A percentile compares a stretch with the other conserved stretches of the same genome.
These are phyloP conservation scores for Pleurotus salmoneostramineus DNA, from an alignment of 768 basidiomycete species.

Conservation along the genomic window DNA sequence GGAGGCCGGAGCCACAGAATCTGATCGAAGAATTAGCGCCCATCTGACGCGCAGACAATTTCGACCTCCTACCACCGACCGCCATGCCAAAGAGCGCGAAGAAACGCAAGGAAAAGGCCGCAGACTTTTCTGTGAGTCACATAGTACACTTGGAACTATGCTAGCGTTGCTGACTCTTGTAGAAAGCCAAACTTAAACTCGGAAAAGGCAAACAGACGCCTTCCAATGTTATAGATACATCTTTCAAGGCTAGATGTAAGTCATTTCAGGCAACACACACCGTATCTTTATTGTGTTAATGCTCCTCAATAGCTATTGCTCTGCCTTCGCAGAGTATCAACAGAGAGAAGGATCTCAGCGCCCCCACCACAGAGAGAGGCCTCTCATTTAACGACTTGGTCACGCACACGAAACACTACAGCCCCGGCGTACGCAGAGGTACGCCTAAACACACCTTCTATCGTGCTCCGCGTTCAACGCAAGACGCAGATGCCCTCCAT, in stretches of 20 bases:
- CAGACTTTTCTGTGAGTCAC: slow-evolving; percentile 72
- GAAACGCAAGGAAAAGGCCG: slow-evolving; percentile 82
- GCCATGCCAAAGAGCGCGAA: slow-evolving; percentile 83
- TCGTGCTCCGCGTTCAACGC: background rate
- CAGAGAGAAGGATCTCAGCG: slow-evolving; percentile 44
- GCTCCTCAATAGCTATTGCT: slow-evolving; percentile 66
- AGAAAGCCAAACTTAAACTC: slow-evolving; percentile 94
- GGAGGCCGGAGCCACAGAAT: no score
- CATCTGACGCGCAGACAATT: background rate
- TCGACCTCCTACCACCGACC: background rate
- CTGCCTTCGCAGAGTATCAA: slow-evolving; percentile 82
- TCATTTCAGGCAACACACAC: slow-evolving; percentile 10
- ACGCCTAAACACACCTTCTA: slow-evolving; percentile 5
- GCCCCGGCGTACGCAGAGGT: slow-evolving; percentile 72
- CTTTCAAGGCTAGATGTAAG: slow-evolving; percentile 92
- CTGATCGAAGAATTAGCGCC: no score
- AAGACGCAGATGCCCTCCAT: slow-evolving; percentile 58
- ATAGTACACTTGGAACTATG: background rate
- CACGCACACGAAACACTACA: slow-evolving; percentile 81
- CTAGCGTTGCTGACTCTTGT: background rate
- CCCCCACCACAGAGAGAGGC: slow-evolving; percentile 74
- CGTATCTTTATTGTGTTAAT: slow-evolving; percentile 12
- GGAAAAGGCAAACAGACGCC: slow-evolving; percentile 88
- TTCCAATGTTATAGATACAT: slow-evolving; percentile 89
- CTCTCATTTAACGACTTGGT: slow-evolving; percentile 76